Evolutionary conservation across 2,329 filamentous ascomycete genomes (phyloP).

Genomic region (Talaromyces marneffei): DNA sequence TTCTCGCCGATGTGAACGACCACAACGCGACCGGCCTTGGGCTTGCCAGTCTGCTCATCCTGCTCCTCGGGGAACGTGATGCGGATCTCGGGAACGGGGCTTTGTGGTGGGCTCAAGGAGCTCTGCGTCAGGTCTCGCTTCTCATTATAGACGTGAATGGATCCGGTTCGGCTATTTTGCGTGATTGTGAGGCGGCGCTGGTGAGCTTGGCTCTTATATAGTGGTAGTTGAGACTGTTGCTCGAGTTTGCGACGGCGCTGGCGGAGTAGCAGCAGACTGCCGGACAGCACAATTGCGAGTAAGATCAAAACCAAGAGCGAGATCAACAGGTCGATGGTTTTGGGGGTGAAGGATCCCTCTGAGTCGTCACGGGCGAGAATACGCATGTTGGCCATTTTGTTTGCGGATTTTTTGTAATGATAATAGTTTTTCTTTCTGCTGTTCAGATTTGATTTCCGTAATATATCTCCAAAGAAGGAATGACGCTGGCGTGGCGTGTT

Average conservation of each 20-base stretch:
- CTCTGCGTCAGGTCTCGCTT: conserved; percentile 74
- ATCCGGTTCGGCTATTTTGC: conserved; percentile 56
- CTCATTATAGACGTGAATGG: conserved; percentile 70
- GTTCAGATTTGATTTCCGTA: background rate
- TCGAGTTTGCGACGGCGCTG: conserved; percentile 53
- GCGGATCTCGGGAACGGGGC: conserved; percentile 90
- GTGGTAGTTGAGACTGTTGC: conserved; percentile 51
- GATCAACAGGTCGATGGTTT: conserved; percentile 71
- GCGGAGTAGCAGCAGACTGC: conserved; percentile 66
- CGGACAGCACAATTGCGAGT: conserved; percentile 62
- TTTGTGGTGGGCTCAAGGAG: conserved; percentile 67
- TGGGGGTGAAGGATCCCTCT: conserved; percentile 48
- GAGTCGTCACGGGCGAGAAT: conserved; percentile 47
- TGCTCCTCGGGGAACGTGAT: conserved; percentile 98
- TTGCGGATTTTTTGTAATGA: background rate
- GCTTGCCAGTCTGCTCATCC: conserved; percentile 61
- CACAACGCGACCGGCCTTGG: conserved; percentile 79
- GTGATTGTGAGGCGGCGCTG: conserved; percentile 56
- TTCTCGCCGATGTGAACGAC: conserved; percentile 86
- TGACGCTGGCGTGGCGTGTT: background rate
- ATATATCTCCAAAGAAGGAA: background rate
- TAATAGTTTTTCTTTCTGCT: background rate
- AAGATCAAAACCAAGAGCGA: conserved; percentile 72
- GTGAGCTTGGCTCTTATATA: conserved; percentile 51
- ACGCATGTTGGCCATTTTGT: conserved; percentile 36